Base-by-base conservation (phyloP, 106 monocot genomes). In the Amphibolis antarctica region DNA sequence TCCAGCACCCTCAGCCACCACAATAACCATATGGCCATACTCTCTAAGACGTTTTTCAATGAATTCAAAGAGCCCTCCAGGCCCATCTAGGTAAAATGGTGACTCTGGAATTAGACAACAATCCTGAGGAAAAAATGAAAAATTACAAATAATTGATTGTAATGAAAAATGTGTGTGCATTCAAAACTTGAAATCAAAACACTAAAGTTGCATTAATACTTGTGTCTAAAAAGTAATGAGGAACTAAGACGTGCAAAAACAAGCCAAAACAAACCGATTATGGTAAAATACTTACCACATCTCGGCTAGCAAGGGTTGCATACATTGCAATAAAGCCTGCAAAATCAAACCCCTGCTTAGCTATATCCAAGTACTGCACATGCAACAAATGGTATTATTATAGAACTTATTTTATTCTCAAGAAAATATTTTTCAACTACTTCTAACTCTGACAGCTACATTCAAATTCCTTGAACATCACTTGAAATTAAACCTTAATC, bases 1-100 rank as follows among this genome's bases (percentile, higher is more conserved):
- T 12, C 93, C 89, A 45, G 93, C 89, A 70, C 89, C 93, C 71
- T 94, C 93, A 7, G 93, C 93, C 26, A 94, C 86, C 62, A 94
- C 89, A 43, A 94, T 68, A 53, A 94, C 93, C 89, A 89, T 81
- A 29, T 94, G 93, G 1, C 81, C 64, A 56, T 64, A 36, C n/a
- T 76, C 69, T 42, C 57, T 69, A 2, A 76, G 69, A 4, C 76
- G 61, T 27, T 69, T 76, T 57, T 69, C 57, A 22, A 76, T 69
- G 44, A 47, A 76, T 13, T 76, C 63, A 27, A 69, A 69, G 22
- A 72, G 65, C 0, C 72, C 65, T 36, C 72, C 72, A 43, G 21
- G 10, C 1, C 72, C 72, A 29, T 72, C 72, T 42, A 72, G 57
- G 64, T 65, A 72, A 43, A 72, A 72, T 20, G 72, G 72, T 46